phyloP scores from a whole-genome alignment of 2,329 filamentous ascomycete species.

The Ophiostoma novo-ulmi region DNA sequence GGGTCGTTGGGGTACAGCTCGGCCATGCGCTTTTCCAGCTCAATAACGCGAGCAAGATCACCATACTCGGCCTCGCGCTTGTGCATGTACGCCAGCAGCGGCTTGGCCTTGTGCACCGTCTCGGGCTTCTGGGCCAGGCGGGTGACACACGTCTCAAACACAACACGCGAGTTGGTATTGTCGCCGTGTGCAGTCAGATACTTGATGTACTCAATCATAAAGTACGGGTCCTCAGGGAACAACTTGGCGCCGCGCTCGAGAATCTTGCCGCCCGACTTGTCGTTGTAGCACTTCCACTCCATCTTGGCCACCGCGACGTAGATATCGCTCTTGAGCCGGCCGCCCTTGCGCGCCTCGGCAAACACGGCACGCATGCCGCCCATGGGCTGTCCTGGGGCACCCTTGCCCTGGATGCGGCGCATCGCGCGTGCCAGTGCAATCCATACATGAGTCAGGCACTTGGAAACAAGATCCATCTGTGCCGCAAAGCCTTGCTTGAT shows the following conservation, averaged over 20 bases:
- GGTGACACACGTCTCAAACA: conserved; percentile 91
- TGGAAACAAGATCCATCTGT: conserved; percentile 71
- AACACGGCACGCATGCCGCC: conserved; percentile 82
- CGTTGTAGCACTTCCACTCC: conserved; percentile 94
- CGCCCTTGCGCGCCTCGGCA: conserved; percentile 77
- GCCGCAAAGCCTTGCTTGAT: conserved; percentile 63
- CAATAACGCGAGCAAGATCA: conserved; percentile 82
- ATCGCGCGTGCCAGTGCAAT: conserved; percentile 91
- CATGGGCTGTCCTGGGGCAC: conserved; percentile 51
- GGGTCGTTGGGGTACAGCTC: conserved; percentile 91
- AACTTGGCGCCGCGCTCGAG: conserved; percentile 90
- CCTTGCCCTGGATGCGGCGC: conserved; percentile 87
- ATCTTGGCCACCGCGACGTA: conserved; percentile 91
- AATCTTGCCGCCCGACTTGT: conserved; percentile 86
- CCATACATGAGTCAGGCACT: conserved; percentile 89
- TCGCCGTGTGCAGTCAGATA: conserved; percentile 90
- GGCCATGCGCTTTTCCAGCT: conserved; percentile 86
- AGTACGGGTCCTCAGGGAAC: conserved; percentile 88
- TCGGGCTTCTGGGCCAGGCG: conserved; percentile 74
- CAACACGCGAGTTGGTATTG: conserved; percentile 83
- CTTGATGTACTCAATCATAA: conserved; percentile 93
- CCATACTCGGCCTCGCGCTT: conserved; percentile 93
- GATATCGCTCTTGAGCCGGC: conserved; percentile 86
- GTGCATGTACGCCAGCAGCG: conserved; percentile 87
- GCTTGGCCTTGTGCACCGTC: conserved; percentile 67